Evolutionary conservation across 192 early-diverging fungal genomes (phyloP), one percentile per base, ranked within the genome.

Genomic region (Coemansia sp.): DNA sequence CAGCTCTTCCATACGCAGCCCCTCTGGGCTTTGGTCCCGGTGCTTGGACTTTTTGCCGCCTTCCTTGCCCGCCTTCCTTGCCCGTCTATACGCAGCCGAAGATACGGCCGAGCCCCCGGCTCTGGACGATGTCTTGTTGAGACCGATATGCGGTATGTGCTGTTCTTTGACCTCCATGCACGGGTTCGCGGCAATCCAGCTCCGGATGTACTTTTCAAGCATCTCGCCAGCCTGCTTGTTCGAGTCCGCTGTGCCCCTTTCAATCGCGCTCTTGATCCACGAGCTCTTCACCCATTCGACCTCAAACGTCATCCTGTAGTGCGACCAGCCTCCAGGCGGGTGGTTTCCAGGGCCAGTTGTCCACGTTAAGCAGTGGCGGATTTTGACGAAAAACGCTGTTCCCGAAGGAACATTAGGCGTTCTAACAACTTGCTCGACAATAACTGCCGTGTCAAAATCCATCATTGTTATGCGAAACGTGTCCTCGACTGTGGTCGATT

Each of bases 401-500:
- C 84, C 84, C 16, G 74, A 81, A 1, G 84, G 84, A 3, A 85
- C 68, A 53, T 81, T 79, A 2, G 81, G 81, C 34, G 84, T 85
- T 28, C 56, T 40, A 8, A 77, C 81, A 23, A 73, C 65, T 15
- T 76, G 68, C 58, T 81, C 84, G 2, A 81, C 65, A 25, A 83
- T 53, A 15, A 83, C 71, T 2, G 67, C 66, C 7, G 28, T 13
- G 28, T 46, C 68, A 68, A 80, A 80, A 52, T 80, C 75, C 35
- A 33, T 57, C 10, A 16, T 8, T 33, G 67, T 55, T 29, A 83
- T 67, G 39, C 68, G 61, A 39, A 74, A 75, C 40, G 68, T 76
- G 35, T 76, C 71, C 40, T 79, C 77, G 30, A 78, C 76, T 9
- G 46, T 55, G 2, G 83, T 73, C 30, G 74, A 78, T 16, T 84